phyloP scores from a whole-genome alignment of 1,139 yeast genomes.

The Zygosaccharomyces sapae region DNA sequence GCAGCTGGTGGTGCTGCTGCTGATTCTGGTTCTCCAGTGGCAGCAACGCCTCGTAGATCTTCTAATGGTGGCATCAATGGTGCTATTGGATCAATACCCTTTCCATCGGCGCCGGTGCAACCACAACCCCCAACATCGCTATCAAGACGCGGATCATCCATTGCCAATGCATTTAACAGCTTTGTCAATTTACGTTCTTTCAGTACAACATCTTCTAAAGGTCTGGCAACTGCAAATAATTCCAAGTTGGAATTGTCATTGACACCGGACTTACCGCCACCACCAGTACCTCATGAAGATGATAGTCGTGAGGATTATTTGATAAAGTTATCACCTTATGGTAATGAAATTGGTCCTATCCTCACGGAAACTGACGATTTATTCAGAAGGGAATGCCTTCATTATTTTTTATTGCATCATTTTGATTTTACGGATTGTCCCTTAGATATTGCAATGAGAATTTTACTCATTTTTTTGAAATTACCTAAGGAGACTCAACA shows the following conservation, averaged over 20 bases:
- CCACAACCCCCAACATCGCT: slow-evolving; percentile 11
- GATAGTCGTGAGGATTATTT: slow-evolving; percentile 41
- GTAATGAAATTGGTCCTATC: slow-evolving; percentile 39
- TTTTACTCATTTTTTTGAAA: slow-evolving; percentile 50
- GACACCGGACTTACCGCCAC: slow-evolving; percentile 25
- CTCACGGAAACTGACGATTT: slow-evolving; percentile 39
- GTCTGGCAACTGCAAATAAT: slow-evolving; percentile 13
- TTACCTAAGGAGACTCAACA: slow-evolving; percentile 69
- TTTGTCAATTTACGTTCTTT: slow-evolving; percentile 36
- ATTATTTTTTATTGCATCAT: slow-evolving; percentile 37
- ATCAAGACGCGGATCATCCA: slow-evolving; percentile 36
- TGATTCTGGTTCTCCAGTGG: slow-evolving; percentile 4
- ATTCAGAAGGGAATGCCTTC: slow-evolving; percentile 40
- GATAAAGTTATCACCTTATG: slow-evolving; percentile 37
- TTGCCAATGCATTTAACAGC: slow-evolving; percentile 38
- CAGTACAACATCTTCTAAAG: slow-evolving; percentile 23
- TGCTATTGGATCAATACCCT: slow-evolving; percentile 4
- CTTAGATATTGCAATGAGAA: slow-evolving; percentile 57
- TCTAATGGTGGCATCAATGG: background rate
- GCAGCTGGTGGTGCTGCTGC: slow-evolving; percentile 3
- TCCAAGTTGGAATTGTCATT: slow-evolving; percentile 15
- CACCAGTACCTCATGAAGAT: slow-evolving; percentile 35
- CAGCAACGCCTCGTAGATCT: too few species aligned
- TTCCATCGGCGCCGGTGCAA: slow-evolving; percentile 7
- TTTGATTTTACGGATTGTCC: slow-evolving; percentile 53